Evolutionary conservation across 441 rosid species (phyloP).

Genomic region (Daphne laureola): DNA sequence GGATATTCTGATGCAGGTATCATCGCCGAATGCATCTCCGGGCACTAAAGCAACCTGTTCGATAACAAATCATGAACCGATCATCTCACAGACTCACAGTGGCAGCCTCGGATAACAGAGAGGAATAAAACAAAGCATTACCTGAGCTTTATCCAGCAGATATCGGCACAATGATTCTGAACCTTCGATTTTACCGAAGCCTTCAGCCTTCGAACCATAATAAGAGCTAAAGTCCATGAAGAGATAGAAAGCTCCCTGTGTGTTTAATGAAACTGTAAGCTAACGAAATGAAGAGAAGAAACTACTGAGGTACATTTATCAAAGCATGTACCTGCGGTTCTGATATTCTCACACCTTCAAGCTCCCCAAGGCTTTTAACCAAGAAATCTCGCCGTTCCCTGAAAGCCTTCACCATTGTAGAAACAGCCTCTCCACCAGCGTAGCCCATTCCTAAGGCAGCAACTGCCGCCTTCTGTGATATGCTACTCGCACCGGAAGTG

Average conservation of each 20-base stretch:
- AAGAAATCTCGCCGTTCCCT: conserved; percentile 87
- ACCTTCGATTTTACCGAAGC: conserved; percentile 61
- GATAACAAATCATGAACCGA: background rate
- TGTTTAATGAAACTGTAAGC: conserved; percentile 3
- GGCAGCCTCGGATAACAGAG: background rate
- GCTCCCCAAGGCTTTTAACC: conserved; percentile 60
- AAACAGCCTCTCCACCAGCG: conserved; percentile 85
- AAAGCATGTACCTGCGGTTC: conserved; percentile 65
- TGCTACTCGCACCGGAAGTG: conserved; percentile 89
- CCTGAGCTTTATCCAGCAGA: conserved; percentile 52
- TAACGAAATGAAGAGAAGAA: background rate
- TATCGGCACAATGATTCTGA: conserved; percentile 25
- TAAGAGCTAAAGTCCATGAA: conserved; percentile 77
- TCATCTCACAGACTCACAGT: background rate
- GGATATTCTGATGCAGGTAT: conserved; percentile 80
- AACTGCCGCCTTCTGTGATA: conserved; percentile 83
- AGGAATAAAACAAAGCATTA: conserved; percentile 12
- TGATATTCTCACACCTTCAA: conserved; percentile 75
- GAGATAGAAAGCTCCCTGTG: conserved; percentile 95
- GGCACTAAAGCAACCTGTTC: conserved; percentile 92
- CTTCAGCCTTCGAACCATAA: conserved; percentile 69
- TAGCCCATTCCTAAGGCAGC: conserved; percentile 90
- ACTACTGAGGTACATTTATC: background rate
- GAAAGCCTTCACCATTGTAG: conserved; percentile 81
- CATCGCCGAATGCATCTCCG: conserved; percentile 94